These are phyloP conservation scores for Umbelopsis sp. DNA, from an alignment of 192 early-diverging fungal genomes.

Conservation along the genomic window DNA sequence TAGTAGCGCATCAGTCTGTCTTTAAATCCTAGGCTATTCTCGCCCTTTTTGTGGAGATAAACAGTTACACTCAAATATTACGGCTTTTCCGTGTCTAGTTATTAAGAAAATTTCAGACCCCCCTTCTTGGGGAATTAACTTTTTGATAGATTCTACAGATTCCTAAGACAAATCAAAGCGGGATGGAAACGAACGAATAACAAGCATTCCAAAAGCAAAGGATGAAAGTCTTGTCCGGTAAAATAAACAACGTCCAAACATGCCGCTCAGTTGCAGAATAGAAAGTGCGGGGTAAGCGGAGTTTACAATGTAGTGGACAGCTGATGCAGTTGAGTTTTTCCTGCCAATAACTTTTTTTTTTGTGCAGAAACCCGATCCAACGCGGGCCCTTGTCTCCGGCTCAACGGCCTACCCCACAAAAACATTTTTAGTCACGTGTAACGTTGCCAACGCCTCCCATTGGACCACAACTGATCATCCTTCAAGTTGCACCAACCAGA, in stretches of 20 bases:
- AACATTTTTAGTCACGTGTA: neutral
- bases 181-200: too few species aligned
- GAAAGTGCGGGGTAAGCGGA: constrained; percentile 23
- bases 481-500: neutral
- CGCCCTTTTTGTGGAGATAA: constrained; percentile 22
- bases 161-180: too few species aligned
- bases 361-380: constrained; percentile 20
- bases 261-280: neutral
- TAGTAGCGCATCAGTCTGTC: constrained; percentile 22
- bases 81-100: constrained; percentile 10
- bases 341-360: constrained; percentile 1
- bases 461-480: neutral
- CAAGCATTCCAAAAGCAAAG: neutral
- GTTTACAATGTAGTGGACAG: constrained; percentile 7
- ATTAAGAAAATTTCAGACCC: neutral
- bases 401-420: constrained; percentile 16
- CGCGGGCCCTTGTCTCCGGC: constrained; percentile 23
- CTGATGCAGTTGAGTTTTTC: constrained; percentile 8
- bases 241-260: neutral
- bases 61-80: constrained; percentile 21
- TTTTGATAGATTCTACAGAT: too few species aligned
- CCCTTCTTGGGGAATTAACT: too few species aligned
- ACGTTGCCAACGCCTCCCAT: neutral
- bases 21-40: constrained; percentile 12
- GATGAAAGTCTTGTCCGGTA: neutral